These are phyloP conservation scores for Pythium vanterpoolii DNA, from an alignment of 352 stramenopile species.

Conservation along the genomic window DNA sequence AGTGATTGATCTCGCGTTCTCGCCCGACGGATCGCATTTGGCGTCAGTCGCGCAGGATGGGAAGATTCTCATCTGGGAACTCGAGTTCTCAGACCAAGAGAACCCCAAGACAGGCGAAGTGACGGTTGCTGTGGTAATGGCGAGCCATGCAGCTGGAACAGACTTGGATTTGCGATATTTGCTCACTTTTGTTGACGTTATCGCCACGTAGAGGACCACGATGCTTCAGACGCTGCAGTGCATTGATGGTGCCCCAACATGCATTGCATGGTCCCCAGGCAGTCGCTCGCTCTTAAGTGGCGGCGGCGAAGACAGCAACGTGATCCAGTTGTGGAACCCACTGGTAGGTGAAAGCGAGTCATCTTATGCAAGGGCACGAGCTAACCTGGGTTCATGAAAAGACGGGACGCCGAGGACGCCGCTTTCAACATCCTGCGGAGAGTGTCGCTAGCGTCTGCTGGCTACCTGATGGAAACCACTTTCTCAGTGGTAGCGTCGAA, in stretches of 20 bases:
- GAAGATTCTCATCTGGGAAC: conserved; percentile 71
- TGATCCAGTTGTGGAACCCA: conserved; percentile 68
- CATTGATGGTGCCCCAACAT: conserved; percentile 44
- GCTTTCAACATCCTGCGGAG: conserved; percentile 56
- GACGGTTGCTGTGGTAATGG: conserved; percentile 2
- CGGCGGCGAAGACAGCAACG: conserved; percentile 41
- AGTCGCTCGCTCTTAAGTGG: conserved; percentile 51
- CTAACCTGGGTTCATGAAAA: conserved; percentile 13
- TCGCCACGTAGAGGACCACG: conserved; percentile 23
- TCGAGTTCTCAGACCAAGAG: conserved; percentile 27
- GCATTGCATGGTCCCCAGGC: conserved; percentile 66
- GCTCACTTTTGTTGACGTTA: not conserved
- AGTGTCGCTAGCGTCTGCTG: conserved; percentile 50
- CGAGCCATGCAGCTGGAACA: too few relatives aligned
- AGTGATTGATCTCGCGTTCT: conserved; percentile 76
- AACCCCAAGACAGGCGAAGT: conserved; percentile 18
- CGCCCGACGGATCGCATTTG: conserved; percentile 68
- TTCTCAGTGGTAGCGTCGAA: conserved; percentile 67
- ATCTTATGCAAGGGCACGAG: not conserved
- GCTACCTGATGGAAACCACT: conserved; percentile 53
- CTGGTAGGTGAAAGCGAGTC: conserved; percentile 24
- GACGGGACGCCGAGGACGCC: conserved; percentile 45
- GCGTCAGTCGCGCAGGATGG: conserved; percentile 78
- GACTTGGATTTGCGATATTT: not conserved
- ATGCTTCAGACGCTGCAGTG: conserved; percentile 41